Evolutionary conservation across 179 eudicot species (phyloP), one percentile per base, ranked within the genome.

Genomic region (Silene vulgaris): DNA sequence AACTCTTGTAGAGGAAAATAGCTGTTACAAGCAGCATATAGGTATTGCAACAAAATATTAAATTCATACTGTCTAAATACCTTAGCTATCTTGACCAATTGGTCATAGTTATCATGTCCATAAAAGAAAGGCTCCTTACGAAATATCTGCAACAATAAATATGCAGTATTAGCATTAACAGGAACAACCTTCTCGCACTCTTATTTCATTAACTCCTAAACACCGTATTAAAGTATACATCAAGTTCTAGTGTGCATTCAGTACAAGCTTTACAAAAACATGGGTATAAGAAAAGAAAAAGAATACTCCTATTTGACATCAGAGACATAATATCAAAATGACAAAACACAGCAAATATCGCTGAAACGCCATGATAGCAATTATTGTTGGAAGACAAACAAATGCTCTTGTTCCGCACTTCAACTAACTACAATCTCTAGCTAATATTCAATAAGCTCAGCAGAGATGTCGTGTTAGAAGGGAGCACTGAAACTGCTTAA

Each of bases 41-140:
- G 4, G 1, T 23, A 40, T 26, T 45, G 40, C 32, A 64, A 32
- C 2, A 12, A 8, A 12, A 67, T 4, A 3, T n/a, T 0, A n/a
- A 13, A 20, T 59, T 29, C 37, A 56, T 19, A 4, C 32, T 26
- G 3, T 28, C 37, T 17, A 17, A 80, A 11, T 82, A 92, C 97
- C 96, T 91, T 92, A 8, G 96, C 97, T 87, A 92, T 92, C 84
- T 92, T 92, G 68, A 92, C 97, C 75, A 90, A 86, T 69, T 92
- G 97, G 80, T 92, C 97, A 80, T 92, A 83, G 81, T 93, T 93
- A 82, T 91, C 96, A 82, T 91, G 98, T 45, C 96, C 98, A 76
- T 91, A 93, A 79, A 93, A 93, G 76, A 93, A 93, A 54, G 97
- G 98, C 84, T 93, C 98, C 91, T 93, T 93, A 28, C 96, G 92